Evolutionary conservation across 2,329 filamentous ascomycete genomes (phyloP), one percentile per base, ranked within the genome.

Genomic region (Bipolaris bicolor): DNA sequence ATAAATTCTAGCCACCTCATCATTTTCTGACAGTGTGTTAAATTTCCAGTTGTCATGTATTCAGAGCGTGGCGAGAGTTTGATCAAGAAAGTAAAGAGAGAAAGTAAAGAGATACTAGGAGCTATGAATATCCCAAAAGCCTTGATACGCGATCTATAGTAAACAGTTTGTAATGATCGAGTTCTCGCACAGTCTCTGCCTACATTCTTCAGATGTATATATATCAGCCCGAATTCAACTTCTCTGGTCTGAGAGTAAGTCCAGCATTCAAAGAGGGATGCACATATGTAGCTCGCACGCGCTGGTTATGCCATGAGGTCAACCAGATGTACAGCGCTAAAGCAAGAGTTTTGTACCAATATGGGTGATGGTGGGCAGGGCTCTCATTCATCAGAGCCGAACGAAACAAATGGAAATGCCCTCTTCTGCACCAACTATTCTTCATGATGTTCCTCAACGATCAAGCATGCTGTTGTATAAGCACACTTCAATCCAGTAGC

Each of bases 211-310:
- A 16, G 22, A 41, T 15, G 1, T 4, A n/a, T 29, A 33, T 31
- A 43, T 33, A 15, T 7, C 18, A 51, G 11, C 29, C 26, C 11
- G 18, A 26, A 11, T 10, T 20, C 22, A 7, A n/a, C 5, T 16
- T 24, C 6, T 39, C 41, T 39, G 5, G 33, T 39, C 50, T 52
- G 9, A 52, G 31, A 39, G 1, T 20, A 13, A 52, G 33, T 24
- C 24, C 47, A 6, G 47, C 50, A 13, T 33, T 41, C 50, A 53
- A 41, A 11, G 50, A 43, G 11, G 50, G 50, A 11, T 47, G 50
- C 43, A 53, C 50, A 7, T 47, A 53, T 40, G 50, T 47, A 31
- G 50, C 50, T n/a, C 50, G 41, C 13, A 53, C 50, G 9, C 11
- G 24, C 29, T 53, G 50, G 46, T 53, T 43, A 31, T 39, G 33